A percentile compares a stretch with the other conserved stretches of the same genome.
Conservation (phyloP, 1,284 basidiomycete genomes). For the Phlebopus sp. region DNA sequence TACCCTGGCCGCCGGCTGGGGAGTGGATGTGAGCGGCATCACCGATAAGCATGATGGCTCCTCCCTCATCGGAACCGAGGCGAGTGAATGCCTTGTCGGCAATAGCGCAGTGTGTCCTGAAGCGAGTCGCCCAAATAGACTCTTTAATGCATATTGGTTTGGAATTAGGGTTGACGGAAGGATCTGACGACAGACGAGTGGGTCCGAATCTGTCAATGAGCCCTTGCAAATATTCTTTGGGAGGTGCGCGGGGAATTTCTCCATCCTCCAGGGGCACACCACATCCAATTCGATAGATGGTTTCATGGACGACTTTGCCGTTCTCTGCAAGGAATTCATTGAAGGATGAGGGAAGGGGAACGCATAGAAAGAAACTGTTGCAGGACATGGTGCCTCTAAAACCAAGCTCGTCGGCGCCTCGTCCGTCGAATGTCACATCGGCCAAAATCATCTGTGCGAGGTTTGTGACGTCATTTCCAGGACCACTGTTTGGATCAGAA, state of each 20-base stretch:
- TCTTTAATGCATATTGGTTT: slow-evolving; percentile 27
- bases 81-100: slow-evolving; percentile 34
- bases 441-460: slow-evolving; percentile 31
- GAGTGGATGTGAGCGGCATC: slow-evolving; percentile 48
- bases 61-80: slow-evolving; percentile 20
- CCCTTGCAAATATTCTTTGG: slow-evolving; percentile 36
- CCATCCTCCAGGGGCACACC: slow-evolving; percentile 34
- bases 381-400: slow-evolving; percentile 12
- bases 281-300: slow-evolving; percentile 34
- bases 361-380: slow-evolving; percentile 30
- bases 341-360: slow-evolving; percentile 28
- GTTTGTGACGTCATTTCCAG: slow-evolving; percentile 6
- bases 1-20: slow-evolving; percentile 45
- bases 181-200: slow-evolving; percentile 17
- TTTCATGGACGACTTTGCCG: slow-evolving; percentile 7
- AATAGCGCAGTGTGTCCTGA: slow-evolving; percentile 38
- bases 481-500: slow-evolving; percentile 5
- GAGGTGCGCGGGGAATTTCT: slow-evolving; percentile 29
- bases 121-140: slow-evolving; percentile 39
- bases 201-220: slow-evolving; percentile 38
- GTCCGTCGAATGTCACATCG: slow-evolving; percentile 28
- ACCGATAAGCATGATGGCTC: slow-evolving; percentile 35
- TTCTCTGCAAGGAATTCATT: slow-evolving; percentile 18
- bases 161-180: slow-evolving; percentile 20
- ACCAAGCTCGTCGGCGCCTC: neutral